phyloP scores from a whole-genome alignment of 352 stramenopile species.

The Blastocystis sp. region DNA sequence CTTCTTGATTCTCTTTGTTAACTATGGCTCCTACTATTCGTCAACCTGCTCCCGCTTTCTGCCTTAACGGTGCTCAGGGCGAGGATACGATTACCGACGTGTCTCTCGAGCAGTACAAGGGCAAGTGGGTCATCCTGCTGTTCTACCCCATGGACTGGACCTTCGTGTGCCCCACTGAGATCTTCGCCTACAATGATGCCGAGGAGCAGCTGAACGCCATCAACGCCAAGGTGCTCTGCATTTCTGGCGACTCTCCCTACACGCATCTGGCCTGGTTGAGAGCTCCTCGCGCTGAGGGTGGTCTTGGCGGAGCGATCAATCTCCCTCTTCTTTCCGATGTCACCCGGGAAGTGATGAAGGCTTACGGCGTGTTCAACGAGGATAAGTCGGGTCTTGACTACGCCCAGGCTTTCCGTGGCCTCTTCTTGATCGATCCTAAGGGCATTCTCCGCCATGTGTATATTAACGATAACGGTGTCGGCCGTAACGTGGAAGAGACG shows the following conservation, averaged over 20 bases:
- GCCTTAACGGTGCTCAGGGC: constrained; percentile 55
- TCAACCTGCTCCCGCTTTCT: constrained; percentile 64
- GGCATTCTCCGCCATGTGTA: constrained; percentile 64
- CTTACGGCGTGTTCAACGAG: constrained; percentile 73
- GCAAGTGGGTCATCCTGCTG: constrained; percentile 37
- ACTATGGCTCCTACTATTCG: constrained; percentile 70
- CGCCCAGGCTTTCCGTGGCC: constrained; percentile 72
- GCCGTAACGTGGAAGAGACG: constrained; percentile 69
- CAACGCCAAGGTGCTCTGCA: constrained; percentile 39
- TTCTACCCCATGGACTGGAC: constrained; percentile 73
- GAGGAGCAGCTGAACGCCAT: constrained; percentile 34
- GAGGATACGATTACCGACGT: constrained; percentile 14
- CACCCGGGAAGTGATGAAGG: constrained; percentile 64
- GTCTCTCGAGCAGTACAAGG: constrained; percentile 55
- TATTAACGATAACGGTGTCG: constrained; percentile 73
- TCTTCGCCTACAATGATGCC: constrained; percentile 59
- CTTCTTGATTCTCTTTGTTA: neutral
- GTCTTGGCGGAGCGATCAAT: constrained; percentile 44
- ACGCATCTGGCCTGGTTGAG: constrained; percentile 54
- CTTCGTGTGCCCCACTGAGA: constrained; percentile 64
- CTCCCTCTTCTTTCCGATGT: constrained; percentile 72
- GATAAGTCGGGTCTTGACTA: constrained; percentile 68
- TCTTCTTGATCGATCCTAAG: constrained; percentile 72
- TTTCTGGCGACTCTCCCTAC: constrained; percentile 70
- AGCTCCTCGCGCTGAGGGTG: constrained; percentile 44